Conservation (phyloP, 2,329 filamentous ascomycete species). For the Exophiala sideris region DNA sequence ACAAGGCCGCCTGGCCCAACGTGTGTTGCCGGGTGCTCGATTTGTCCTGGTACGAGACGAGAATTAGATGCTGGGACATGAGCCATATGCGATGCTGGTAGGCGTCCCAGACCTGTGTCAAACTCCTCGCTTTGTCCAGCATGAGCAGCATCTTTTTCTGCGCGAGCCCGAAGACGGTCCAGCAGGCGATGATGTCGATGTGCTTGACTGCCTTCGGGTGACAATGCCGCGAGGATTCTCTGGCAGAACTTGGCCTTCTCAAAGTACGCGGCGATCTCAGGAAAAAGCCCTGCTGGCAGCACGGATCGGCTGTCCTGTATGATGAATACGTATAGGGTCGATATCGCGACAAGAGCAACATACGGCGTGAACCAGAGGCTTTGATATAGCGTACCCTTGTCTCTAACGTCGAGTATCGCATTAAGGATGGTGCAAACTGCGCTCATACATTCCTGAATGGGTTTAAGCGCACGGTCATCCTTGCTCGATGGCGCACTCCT, state of each 20-base stretch:
- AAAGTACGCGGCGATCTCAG: slow-evolving; percentile 14
- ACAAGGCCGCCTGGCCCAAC: not conserved
- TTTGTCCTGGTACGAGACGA: no score
- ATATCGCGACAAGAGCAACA: slow-evolving; percentile 25
- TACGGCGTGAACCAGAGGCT: slow-evolving; percentile 33
- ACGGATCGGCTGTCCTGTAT: slow-evolving; percentile 23
- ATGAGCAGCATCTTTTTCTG: slow-evolving; percentile 18
- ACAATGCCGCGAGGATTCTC: slow-evolving; percentile 15
- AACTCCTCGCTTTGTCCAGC: not conserved
- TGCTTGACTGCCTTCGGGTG: slow-evolving; percentile 25
- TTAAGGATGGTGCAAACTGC: slow-evolving; percentile 28
- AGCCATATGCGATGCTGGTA: no score
- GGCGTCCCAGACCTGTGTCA: no score
- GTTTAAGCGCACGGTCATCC: slow-evolving; percentile 19
- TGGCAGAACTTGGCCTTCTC: slow-evolving; percentile 25
- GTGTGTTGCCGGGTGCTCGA: no score
- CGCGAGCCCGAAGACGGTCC: slow-evolving; percentile 16
- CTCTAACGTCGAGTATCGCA: slow-evolving; percentile 23
- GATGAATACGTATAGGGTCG: slow-evolving; percentile 26
- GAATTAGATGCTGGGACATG: no score
- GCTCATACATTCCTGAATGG: slow-evolving; percentile 27
- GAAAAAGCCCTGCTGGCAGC: slow-evolving; percentile 12
- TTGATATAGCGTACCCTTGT: slow-evolving; percentile 26
- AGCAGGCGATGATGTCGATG: slow-evolving; percentile 22
- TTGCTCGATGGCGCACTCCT: slow-evolving; percentile 3